Percentiles rank a stretch among this genome's conserved stretches.
Conservation (phyloP, 2,329 filamentous ascomycete genomes). For the Exophiala aquamarina region DNA sequence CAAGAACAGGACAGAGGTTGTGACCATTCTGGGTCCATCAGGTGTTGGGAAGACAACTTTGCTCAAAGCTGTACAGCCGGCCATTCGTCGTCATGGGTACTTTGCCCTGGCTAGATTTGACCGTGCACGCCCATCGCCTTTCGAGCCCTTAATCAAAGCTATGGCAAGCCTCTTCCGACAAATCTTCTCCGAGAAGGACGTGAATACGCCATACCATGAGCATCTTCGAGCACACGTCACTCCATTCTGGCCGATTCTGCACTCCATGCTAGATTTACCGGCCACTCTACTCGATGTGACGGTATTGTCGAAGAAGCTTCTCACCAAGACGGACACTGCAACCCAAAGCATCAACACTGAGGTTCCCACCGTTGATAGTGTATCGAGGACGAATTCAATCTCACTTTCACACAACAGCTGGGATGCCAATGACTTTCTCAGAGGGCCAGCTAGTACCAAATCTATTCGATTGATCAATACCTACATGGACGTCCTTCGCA, state of each 20-base stretch:
- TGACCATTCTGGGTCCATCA: conserved; percentile 57
- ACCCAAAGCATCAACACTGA: conserved; percentile 25
- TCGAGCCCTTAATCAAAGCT: conserved; percentile 61
- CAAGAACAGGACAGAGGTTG: conserved; percentile 59
- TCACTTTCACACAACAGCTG: conserved; percentile 7
- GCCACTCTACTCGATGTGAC: conserved; percentile 60
- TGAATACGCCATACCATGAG: conserved; percentile 61
- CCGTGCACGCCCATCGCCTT: conserved; percentile 58
- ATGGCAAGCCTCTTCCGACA: conserved; percentile 63
- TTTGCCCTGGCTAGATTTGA: conserved; percentile 63
- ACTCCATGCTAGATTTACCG: conserved; percentile 60
- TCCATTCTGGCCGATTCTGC: conserved; percentile 59
- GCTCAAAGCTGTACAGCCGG: conserved; percentile 57
- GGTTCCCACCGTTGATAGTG: conserved; percentile 18
- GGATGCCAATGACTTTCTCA: conserved; percentile 36
- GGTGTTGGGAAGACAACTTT: conserved; percentile 63
- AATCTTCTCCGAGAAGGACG: conserved; percentile 65
- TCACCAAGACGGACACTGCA: conserved; percentile 15
- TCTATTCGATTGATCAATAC: conserved; percentile 79
- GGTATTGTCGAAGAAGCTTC: conserved; percentile 36
- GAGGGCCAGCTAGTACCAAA: conserved; percentile 40
- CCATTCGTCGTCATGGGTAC: conserved; percentile 59
- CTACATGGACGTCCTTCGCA: conserved; percentile 79
- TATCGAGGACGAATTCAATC: conserved; percentile 2
- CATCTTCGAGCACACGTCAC: conserved; percentile 55